Base-by-base conservation (phyloP, 768 basidiomycete genomes). In the Boletus edulis region DNA sequence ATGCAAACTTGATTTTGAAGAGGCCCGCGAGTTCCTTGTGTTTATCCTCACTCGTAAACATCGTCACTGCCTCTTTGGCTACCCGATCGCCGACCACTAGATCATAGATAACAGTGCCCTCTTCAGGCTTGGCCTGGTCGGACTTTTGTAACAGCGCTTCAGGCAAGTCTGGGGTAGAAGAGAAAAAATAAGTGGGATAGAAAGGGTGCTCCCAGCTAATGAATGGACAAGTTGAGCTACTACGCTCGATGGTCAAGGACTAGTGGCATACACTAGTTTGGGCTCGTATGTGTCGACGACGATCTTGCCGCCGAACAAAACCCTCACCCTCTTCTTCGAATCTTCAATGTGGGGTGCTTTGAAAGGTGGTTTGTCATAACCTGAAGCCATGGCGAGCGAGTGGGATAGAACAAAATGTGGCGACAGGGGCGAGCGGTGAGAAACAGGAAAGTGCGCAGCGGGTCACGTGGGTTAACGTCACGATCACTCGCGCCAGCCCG, bases 281-380 rank as follows among this genome's bases (percentile, higher is more conserved):
- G 84, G 76, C 11, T 79, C 72, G n/a, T 54, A 71, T 1, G 81
- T 82, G 60, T 86, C 84, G 43, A 85, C 73, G 41, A 87, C 63
- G 49, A 77, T 78, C 46, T 75, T 65, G 2, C 81, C 81, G 5
- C 66, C 73, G 45, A 81, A 81, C 37, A 84, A 66, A 10, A 78
- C 83, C 54, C 84, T 75, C 17, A 86, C 72, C 13, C 83, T 79
- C 62, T 76, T 84, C 15, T 62, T 64, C 7, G 73, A 72, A 42
- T 75, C 64, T 63, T 52, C n/a, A 56, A 82, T 68, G 29, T 29
- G 29, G 8, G 29, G 29, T 29, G 9, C 29, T 18, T 70, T 62
- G 60, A 77, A 77, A 6, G 75, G 73, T 5, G 67, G 63, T 49
- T 62, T 64, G 34, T 62, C 40, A 35, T 48, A 65, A 2, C 34